Percentiles rank a stretch among this genome's conserved stretches.
These are phyloP conservation scores for Uncinocarpus reesii DNA, from an alignment of 2,329 filamentous ascomycete species.

Conservation along the genomic window DNA sequence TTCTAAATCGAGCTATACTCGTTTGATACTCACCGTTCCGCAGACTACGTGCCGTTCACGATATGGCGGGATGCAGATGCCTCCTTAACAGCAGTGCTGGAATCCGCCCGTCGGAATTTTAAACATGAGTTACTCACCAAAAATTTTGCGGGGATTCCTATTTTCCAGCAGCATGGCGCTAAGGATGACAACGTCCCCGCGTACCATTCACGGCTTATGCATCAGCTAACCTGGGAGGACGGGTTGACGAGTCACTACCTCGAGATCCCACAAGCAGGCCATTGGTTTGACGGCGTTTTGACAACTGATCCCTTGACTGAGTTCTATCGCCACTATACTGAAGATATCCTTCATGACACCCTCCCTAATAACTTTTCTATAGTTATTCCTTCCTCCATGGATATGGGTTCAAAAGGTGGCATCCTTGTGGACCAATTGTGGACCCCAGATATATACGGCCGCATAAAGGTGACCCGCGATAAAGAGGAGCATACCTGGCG, in stretches of 20 bases:
- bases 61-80: conserved; percentile 48
- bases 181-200: conserved; percentile 49
- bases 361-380: conserved; percentile 37
- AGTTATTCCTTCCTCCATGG: conserved; percentile 43
- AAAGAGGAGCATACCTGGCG: conserved; percentile 24
- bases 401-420: conserved; percentile 44
- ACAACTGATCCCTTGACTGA: conserved; percentile 40
- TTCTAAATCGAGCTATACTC: not conserved
- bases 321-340: conserved; percentile 37
- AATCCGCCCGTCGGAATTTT: conserved; percentile 43
- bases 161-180: conserved; percentile 48
- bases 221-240: conserved; percentile 39
- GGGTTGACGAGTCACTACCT: conserved; percentile 38
- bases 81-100: conserved; percentile 38
- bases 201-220: conserved; percentile 48
- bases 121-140: conserved; percentile 46
- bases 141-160: conserved; percentile 44
- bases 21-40: not conserved
- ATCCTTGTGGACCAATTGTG: conserved; percentile 42
- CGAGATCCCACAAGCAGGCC: conserved; percentile 41
- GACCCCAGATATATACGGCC: conserved; percentile 43
- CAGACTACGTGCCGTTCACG: conserved; percentile 48
- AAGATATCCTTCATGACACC: conserved; percentile 3
- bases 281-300: conserved; percentile 49
- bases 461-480: conserved; percentile 34